Conservation (phyloP, 768 basidiomycete genomes). For the Imleria badia region DNA sequence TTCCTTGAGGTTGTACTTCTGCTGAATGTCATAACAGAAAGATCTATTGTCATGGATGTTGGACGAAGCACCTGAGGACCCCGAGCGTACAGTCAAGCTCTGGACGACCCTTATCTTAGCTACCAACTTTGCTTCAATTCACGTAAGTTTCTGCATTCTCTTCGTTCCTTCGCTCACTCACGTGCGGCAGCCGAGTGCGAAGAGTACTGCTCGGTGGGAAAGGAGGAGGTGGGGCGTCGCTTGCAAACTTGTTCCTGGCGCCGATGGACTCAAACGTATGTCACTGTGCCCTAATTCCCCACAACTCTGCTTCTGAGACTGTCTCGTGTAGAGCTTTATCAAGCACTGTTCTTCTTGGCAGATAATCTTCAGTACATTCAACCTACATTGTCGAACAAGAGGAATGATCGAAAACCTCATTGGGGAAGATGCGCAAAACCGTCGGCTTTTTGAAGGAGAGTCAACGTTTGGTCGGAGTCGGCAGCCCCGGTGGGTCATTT, state of each 20-base stretch:
- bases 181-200: not conserved
- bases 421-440: conserved; percentile 33
- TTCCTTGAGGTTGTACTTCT: not conserved
- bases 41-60: conserved; percentile 36
- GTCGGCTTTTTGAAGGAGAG: conserved; percentile 43
- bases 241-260: conserved; percentile 22
- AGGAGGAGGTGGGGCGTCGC: not conserved
- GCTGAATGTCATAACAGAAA: conserved; percentile 17
- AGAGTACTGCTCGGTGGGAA: not conserved
- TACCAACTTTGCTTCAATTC: conserved; percentile 24
- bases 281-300: not conserved
- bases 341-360: conserved; percentile 38
- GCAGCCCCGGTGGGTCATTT: conserved; percentile 15
- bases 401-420: conserved; percentile 25
- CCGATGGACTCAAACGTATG: conserved; percentile 27
- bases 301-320: not conserved
- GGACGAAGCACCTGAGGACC: conserved; percentile 21
- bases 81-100: conserved; percentile 18
- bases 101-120: conserved; percentile 20
- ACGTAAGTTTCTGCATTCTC: conserved; percentile 10
- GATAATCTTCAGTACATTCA: conserved; percentile 32
- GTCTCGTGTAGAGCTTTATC: conserved; percentile 27
- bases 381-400: conserved; percentile 8
- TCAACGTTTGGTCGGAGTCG: conserved; percentile 19
- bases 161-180: not conserved